phyloP scores from a whole-genome alignment of 129 eudicot genomes.

The Apium graveolens region DNA sequence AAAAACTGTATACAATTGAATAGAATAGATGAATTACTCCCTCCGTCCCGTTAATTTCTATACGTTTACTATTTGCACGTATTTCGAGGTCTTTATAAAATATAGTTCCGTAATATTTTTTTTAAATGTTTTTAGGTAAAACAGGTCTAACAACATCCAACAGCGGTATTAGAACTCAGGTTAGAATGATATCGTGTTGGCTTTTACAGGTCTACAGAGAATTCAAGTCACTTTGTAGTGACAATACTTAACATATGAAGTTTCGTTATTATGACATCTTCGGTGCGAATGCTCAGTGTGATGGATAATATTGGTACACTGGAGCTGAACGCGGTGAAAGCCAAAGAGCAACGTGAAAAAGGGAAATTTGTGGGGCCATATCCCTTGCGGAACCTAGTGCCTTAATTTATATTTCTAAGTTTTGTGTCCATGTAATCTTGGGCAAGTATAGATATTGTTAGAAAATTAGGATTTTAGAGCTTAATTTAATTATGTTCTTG shows the following conservation, averaged over 20 bases:
- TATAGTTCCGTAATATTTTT: too few relatives aligned
- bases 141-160: too few relatives aligned
- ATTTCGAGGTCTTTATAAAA: too few relatives aligned
- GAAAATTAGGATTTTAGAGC: too few relatives aligned
- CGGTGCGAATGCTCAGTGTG: not conserved
- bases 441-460: too few relatives aligned
- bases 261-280: too few relatives aligned
- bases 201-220: not conserved
- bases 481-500: too few relatives aligned
- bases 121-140: too few relatives aligned
- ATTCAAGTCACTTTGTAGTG: not conserved
- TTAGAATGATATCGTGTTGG: not conserved
- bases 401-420: not conserved
- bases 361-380: not conserved
- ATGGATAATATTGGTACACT: not conserved
- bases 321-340: not conserved
- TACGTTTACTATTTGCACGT: too few relatives aligned
- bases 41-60: too few relatives aligned
- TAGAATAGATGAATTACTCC: too few relatives aligned
- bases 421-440: not conserved
- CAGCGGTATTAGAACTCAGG: not conserved
- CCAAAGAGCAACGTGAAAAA: not conserved
- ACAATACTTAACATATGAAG: not conserved
- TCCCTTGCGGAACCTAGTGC: not conserved
- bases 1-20: too few relatives aligned